phyloP scores from a whole-genome alignment of 768 basidiomycete genomes.

The Pleurotus citrinopileatus region DNA sequence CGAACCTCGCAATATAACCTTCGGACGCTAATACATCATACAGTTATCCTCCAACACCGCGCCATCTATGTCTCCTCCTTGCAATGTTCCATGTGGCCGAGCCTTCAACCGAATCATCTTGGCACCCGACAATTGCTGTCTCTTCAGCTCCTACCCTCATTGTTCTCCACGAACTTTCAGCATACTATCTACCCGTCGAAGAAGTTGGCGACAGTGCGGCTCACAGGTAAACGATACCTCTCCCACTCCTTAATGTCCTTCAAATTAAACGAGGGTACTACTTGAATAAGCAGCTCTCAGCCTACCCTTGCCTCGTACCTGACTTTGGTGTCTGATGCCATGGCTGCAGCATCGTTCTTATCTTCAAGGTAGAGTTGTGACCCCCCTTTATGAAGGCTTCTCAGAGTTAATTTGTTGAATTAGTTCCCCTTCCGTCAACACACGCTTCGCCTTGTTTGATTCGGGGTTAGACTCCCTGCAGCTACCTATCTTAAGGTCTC shows the following conservation, averaged over 20 bases:
- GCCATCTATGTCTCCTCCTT: constrained; percentile 52
- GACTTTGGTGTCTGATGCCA: constrained; percentile 42
- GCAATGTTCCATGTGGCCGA: constrained; percentile 41
- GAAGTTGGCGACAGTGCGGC: neutral
- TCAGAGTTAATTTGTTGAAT: neutral
- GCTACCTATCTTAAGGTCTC: constrained; percentile 42
- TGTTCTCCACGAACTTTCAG: constrained; percentile 58
- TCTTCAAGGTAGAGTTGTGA: constrained; percentile 11
- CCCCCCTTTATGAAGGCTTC: too few species aligned
- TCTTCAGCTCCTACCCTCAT: constrained; percentile 45
- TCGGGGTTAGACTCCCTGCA: constrained; percentile 48
- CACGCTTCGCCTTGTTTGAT: constrained; percentile 56
- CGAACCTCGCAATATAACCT: neutral
- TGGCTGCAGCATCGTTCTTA: constrained; percentile 38
- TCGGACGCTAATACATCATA: neutral
- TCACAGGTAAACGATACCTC: neutral
- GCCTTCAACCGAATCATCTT: constrained; percentile 17
- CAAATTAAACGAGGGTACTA: neutral
- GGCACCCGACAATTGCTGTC: constrained; percentile 25
- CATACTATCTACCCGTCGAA: constrained; percentile 38
- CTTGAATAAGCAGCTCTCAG: neutral
- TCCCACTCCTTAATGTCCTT: neutral
- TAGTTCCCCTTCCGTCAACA: neutral
- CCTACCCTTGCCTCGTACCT: constrained; percentile 48
- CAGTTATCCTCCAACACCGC: constrained; percentile 64